Evolutionary conservation across 2,329 filamentous ascomycete species (phyloP).

Genomic region (Fusarium oxysporum): DNA sequence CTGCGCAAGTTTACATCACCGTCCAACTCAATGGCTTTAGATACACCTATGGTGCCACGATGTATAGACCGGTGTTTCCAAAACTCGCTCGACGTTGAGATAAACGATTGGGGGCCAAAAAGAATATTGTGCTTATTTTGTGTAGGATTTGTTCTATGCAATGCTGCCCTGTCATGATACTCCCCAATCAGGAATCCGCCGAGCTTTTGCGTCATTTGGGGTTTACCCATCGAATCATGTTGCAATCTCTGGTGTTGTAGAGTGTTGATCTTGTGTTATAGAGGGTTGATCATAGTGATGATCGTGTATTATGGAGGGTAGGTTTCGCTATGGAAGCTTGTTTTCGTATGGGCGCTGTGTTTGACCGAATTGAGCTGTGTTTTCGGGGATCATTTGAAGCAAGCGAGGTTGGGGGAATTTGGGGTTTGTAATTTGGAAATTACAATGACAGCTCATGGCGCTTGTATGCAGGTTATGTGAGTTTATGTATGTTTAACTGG

Average conservation of each 20-base stretch:
- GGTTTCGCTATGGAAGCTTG: neutral
- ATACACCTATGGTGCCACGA: constrained; percentile 17
- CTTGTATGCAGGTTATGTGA: neutral
- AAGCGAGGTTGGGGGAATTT: neutral
- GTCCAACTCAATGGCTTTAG: neutral
- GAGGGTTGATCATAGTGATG: neutral
- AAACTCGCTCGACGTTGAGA: constrained; percentile 35
- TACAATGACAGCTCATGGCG: neutral
- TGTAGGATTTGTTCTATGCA: constrained; percentile 74
- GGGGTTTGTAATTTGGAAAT: neutral
- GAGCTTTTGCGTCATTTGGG: constrained; percentile 47
- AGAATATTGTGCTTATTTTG: constrained; percentile 41
- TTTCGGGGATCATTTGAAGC: neutral
- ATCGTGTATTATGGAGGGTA: neutral
- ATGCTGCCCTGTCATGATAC: constrained; percentile 51
- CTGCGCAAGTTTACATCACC: constrained; percentile 69
- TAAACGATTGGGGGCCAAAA: neutral
- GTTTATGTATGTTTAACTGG: neutral
- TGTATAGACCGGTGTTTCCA: constrained; percentile 57
- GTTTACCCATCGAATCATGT: neutral
- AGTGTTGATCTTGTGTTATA: neutral
- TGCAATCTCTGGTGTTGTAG: neutral
- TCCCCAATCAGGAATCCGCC: constrained; percentile 52
- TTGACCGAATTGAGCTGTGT: neutral
- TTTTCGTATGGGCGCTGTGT: neutral